phyloP scores from a whole-genome alignment of 2,329 filamentous ascomycete genomes.

The Fragosphaeria purpurea region DNA sequence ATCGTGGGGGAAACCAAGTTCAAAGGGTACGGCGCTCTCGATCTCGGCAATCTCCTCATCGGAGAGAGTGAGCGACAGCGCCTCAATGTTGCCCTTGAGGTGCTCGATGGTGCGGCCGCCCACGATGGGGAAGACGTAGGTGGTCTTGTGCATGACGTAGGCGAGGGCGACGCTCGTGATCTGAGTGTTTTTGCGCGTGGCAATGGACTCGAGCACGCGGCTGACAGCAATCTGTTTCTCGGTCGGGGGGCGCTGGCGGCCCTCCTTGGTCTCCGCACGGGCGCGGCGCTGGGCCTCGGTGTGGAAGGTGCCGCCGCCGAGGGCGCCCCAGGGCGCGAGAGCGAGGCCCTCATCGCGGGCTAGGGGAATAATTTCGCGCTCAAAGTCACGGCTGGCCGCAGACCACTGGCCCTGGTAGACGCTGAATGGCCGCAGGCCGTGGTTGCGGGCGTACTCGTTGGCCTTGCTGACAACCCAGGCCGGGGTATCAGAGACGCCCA shows the following conservation, averaged over 20 bases:
- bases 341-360: slow-evolving; percentile 45
- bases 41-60: slow-evolving; percentile 56
- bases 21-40: slow-evolving; percentile 50
- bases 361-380: slow-evolving; percentile 63
- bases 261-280: slow-evolving; percentile 19
- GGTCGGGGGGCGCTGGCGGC: slow-evolving; percentile 30
- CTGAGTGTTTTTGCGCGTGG: slow-evolving; percentile 29
- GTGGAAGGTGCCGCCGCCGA: slow-evolving; percentile 33
- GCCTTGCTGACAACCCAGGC: slow-evolving; percentile 45
- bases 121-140: slow-evolving; percentile 64
- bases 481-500: slow-evolving; percentile 47
- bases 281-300: slow-evolving; percentile 19
- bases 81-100: slow-evolving; percentile 59
- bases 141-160: slow-evolving; percentile 62
- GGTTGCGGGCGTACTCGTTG: slow-evolving; percentile 49
- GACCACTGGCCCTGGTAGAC: slow-evolving; percentile 58
- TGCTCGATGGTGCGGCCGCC: slow-evolving; percentile 62
- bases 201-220: slow-evolving; percentile 39
- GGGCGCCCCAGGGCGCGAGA: slow-evolving; percentile 42
- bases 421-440: slow-evolving; percentile 48
- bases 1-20: slow-evolving; percentile 56
- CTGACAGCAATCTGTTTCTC: slow-evolving; percentile 44
- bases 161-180: slow-evolving; percentile 51
- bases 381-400: slow-evolving; percentile 55
- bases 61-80: slow-evolving; percentile 49